A percentile compares a stretch with the other conserved stretches of the same genome.
phyloP scores from a whole-genome alignment of 2,329 filamentous ascomycete species.

The Talaromyces piceae region DNA sequence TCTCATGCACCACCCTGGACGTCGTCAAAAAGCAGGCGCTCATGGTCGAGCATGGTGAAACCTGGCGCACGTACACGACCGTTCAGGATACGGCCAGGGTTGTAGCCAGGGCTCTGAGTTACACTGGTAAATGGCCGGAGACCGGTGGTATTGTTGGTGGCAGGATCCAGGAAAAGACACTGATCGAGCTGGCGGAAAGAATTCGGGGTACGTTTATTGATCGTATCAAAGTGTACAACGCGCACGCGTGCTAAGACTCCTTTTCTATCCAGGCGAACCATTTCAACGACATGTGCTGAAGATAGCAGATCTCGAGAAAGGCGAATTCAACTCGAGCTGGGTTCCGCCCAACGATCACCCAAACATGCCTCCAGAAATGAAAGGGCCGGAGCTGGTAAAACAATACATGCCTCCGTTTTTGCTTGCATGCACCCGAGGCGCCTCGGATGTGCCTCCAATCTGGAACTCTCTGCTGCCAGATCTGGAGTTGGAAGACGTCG shows the following conservation, averaged over 20 bases:
- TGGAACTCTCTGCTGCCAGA: conserved; percentile 1
- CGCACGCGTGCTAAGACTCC: background rate
- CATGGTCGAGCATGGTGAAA: conserved; percentile 2
- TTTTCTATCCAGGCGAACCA: background rate
- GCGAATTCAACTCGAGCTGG: conserved; percentile 1
- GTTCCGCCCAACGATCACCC: background rate
- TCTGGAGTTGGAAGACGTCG: conserved; percentile 1
- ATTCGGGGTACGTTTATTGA: background rate
- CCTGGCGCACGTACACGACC: conserved; percentile 2
- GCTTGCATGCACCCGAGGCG: background rate
- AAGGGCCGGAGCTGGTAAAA: background rate
- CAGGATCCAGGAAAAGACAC: background rate
- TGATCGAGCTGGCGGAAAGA: conserved; percentile 3
- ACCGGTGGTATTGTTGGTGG: conserved; percentile 5
- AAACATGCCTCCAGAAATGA: conserved; percentile 1
- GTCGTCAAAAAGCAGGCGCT: conserved; percentile 1
- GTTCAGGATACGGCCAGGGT: conserved; percentile 3
- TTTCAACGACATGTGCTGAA: background rate
- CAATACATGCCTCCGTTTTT: background rate
- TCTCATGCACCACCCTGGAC: conserved; percentile 2
- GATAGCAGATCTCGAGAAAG: background rate
- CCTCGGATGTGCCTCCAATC: background rate
- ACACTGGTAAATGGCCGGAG: conserved; percentile 7
- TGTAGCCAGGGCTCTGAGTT: conserved; percentile 2
- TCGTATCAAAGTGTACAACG: background rate